A percentile compares a stretch with the other conserved stretches of the same genome.
Conservation (phyloP, 2,329 filamentous ascomycete genomes). For the Exophiala sp. region DNA sequence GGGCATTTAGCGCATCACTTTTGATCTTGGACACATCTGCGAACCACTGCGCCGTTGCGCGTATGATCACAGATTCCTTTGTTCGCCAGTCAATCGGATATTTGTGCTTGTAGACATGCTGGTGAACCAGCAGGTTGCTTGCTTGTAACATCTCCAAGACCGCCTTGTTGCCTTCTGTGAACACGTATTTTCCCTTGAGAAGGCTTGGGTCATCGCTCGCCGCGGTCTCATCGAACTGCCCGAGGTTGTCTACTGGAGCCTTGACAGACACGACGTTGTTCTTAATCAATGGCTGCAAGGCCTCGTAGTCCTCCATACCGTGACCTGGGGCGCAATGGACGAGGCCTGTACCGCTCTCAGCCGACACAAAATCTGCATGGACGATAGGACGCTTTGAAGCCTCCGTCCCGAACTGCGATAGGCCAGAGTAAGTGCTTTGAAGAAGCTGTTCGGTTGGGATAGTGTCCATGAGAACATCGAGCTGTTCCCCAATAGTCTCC, state of each 20-base stretch:
- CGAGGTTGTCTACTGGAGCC: slow-evolving; percentile 79
- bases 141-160: slow-evolving; percentile 67
- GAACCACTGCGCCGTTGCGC: slow-evolving; percentile 97
- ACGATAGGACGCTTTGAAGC: slow-evolving; percentile 66
- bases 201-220: slow-evolving; percentile 65
- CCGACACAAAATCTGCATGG: slow-evolving; percentile 82
- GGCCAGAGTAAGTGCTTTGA: slow-evolving; percentile 59
- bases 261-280: slow-evolving; percentile 21
- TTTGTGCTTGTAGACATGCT: slow-evolving; percentile 76
- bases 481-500: slow-evolving; percentile 48
- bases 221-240: slow-evolving; percentile 75
- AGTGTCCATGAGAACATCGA: slow-evolving; percentile 38
- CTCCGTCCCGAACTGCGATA: slow-evolving; percentile 64
- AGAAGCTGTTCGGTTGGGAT: slow-evolving; percentile 64
- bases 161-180: slow-evolving; percentile 64
- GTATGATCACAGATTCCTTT: slow-evolving; percentile 83
- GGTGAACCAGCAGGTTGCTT: slow-evolving; percentile 60
- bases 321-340: slow-evolving; percentile 94
- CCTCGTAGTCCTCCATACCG: slow-evolving; percentile 93
- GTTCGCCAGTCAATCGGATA: slow-evolving; percentile 98
- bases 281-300: slow-evolving; percentile 44
- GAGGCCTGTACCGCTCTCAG: slow-evolving; percentile 87
- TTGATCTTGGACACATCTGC: slow-evolving; percentile 86
- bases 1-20: slow-evolving; percentile 63
- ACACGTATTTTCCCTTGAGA: slow-evolving; percentile 69